These are phyloP conservation scores for Colletotrichum falcatum DNA, from an alignment of 2,329 filamentous ascomycete species.

Conservation along the genomic window DNA sequence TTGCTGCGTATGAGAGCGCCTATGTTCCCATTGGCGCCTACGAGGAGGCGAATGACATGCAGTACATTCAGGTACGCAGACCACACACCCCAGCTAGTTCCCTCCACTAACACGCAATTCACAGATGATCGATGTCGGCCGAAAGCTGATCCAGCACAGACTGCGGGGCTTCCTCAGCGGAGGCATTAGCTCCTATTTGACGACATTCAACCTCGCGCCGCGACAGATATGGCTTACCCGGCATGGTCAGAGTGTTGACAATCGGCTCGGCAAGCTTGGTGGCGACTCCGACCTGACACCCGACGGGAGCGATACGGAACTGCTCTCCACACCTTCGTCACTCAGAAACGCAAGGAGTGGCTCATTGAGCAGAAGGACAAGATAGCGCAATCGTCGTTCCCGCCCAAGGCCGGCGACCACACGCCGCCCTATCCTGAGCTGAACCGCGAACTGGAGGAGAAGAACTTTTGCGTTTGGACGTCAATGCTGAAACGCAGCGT, in stretches of 20 bases:
- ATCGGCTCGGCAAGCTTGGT: conserved; percentile 87
- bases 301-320: conserved; percentile 84
- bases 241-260: conserved; percentile 92
- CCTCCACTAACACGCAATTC: conserved; percentile 44
- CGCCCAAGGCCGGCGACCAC: conserved; percentile 89
- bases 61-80: conserved; percentile 81
- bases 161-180: conserved; percentile 92
- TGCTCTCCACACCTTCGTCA: conserved; percentile 86
- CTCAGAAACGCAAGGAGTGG: conserved; percentile 83
- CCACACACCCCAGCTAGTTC: not conserved
- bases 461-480: conserved; percentile 98
- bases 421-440: conserved; percentile 95
- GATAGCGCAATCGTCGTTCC: conserved; percentile 81
- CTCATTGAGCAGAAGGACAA: conserved; percentile 84
- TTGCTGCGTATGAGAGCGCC: conserved; percentile 92
- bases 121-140: conserved; percentile 94
- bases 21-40: conserved; percentile 92
- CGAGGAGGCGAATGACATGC: conserved; percentile 90
- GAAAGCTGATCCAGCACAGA: conserved; percentile 92
- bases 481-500: conserved; percentile 94
- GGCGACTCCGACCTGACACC: conserved; percentile 88
- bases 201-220: conserved; percentile 96
- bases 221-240: conserved; percentile 98
- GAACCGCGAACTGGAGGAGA: conserved; percentile 75
- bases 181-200: conserved; percentile 92